Percentiles rank a stretch among this genome's conserved stretches.
Conservation (phyloP, 495 filamentous ascomycete genomes). For the Polyplosphaeria fusca region DNA sequence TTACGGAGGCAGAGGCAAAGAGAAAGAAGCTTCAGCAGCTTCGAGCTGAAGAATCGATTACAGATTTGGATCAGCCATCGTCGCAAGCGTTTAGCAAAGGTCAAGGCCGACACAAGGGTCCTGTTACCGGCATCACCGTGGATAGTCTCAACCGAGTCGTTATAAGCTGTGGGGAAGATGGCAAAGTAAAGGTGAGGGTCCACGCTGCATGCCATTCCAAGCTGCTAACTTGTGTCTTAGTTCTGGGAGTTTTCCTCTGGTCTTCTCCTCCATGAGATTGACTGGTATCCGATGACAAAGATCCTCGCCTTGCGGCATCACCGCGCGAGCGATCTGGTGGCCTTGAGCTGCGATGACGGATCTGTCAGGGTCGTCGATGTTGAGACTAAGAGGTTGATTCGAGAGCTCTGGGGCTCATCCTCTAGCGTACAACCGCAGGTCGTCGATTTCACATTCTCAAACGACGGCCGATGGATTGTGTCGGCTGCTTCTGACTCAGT, state of each 20-base stretch:
- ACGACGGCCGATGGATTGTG: conserved; percentile 90
- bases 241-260: conserved; percentile 94
- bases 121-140: conserved; percentile 80
- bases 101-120: conserved; percentile 67
- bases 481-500: conserved; percentile 79
- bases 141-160: conserved; percentile 80
- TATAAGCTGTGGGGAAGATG: conserved; percentile 83
- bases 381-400: conserved; percentile 81
- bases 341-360: conserved; percentile 83
- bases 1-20: conserved; percentile 62
- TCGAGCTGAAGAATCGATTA: conserved; percentile 38
- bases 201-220: not conserved
- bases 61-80: conserved; percentile 12
- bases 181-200: conserved; percentile 67
- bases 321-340: conserved; percentile 77
- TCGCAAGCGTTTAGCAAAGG: conserved; percentile 41
- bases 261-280: conserved; percentile 70
- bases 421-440: conserved; percentile 16
- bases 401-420: conserved; percentile 69
- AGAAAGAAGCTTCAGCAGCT: conserved; percentile 57
- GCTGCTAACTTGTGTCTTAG: conserved; percentile 26
- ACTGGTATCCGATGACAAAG: conserved; percentile 78
- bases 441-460: conserved; percentile 66
- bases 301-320: conserved; percentile 76
- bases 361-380: conserved; percentile 86